A percentile compares a stretch with the other conserved stretches of the same genome.
phyloP scores from a whole-genome alignment of 1,284 basidiomycete species.

The Moesziomyces aphidis region DNA sequence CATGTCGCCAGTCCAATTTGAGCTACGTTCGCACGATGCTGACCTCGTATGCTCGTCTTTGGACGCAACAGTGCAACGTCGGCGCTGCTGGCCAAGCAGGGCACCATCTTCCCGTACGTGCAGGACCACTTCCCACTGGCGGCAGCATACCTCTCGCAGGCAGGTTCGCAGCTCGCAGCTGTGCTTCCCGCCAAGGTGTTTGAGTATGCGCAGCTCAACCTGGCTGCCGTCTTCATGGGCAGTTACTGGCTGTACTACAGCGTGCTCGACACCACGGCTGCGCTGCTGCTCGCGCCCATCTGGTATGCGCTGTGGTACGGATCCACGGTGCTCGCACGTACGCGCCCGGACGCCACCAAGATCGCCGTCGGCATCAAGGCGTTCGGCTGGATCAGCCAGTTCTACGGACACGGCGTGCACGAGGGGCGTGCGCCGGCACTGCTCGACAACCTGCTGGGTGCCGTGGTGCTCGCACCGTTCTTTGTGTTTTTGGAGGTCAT shows the following conservation, averaged over 20 bases:
- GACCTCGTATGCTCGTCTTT: no score
- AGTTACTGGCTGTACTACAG: conserved; percentile 57
- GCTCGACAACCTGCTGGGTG: conserved; percentile 58
- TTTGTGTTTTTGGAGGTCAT: conserved; percentile 61
- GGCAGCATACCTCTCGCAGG: conserved; percentile 40
- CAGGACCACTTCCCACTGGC: conserved; percentile 32
- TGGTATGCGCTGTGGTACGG: conserved; percentile 45
- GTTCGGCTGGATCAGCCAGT: conserved; percentile 57
- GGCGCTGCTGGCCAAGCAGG: conserved; percentile 33
- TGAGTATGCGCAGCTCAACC: conserved; percentile 42
- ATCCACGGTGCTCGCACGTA: conserved; percentile 23
- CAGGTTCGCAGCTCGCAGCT: conserved; percentile 20
- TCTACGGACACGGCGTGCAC: conserved; percentile 61
- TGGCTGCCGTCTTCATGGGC: conserved; percentile 40
- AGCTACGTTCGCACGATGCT: background rate
- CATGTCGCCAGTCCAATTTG: background rate
- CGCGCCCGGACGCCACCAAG: conserved; percentile 32
- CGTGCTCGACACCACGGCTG: conserved; percentile 51
- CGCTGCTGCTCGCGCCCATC: conserved; percentile 47
- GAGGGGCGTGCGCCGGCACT: conserved; percentile 59
- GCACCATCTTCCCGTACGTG: conserved; percentile 35
- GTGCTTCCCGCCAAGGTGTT: conserved; percentile 24
- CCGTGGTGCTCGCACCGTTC: conserved; percentile 59
- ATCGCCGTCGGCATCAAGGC: conserved; percentile 40
- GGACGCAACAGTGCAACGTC: conserved; percentile 23